Evolutionary conservation across 2,329 filamentous ascomycete species (phyloP).

Genomic region (Exutisphaerella laricina): DNA sequence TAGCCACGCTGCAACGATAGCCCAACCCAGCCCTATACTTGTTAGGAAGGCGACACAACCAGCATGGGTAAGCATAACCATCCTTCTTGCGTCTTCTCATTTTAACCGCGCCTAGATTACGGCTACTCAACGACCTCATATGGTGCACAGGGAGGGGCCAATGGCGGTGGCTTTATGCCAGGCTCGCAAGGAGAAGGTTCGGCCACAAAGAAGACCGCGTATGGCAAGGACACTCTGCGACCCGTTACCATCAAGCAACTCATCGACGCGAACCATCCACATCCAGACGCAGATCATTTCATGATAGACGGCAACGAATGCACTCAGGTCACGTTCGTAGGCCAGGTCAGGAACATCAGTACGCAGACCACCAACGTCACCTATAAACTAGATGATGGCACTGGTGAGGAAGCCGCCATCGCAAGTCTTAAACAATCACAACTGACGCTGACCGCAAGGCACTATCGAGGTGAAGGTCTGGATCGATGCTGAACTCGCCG

Average conservation of each 20-base stretch:
- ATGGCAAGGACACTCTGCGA: conserved; percentile 78
- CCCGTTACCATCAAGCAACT: conserved; percentile 96
- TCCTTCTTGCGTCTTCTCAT: background rate
- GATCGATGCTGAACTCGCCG: conserved; percentile 58
- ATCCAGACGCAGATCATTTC: conserved; percentile 66
- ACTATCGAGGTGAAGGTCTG: conserved; percentile 87
- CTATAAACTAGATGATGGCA: conserved; percentile 92
- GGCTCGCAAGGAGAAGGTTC: conserved; percentile 40
- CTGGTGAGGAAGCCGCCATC: conserved; percentile 58
- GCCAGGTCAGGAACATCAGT: conserved; percentile 81
- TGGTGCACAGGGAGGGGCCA: conserved; percentile 49
- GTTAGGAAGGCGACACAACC: no score
- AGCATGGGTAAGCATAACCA: conserved; percentile 17
- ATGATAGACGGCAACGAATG: conserved; percentile 72
- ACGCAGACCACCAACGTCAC: conserved; percentile 87
- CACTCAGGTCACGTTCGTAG: conserved; percentile 73
- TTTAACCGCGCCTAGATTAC: conserved; percentile 29
- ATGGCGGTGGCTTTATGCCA: conserved; percentile 56
- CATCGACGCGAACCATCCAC: conserved; percentile 70
- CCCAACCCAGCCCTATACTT: background rate
- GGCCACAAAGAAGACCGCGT: conserved; percentile 46
- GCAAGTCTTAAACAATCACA: no score
- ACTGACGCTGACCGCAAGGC: conserved; percentile 2
- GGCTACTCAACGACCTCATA: conserved; percentile 53
- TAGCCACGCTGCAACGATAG: background rate